Evolutionary conservation across 2,329 filamentous ascomycete genomes (phyloP), one percentile per base, ranked within the genome.

Genomic region (Cercospora citrullina): DNA sequence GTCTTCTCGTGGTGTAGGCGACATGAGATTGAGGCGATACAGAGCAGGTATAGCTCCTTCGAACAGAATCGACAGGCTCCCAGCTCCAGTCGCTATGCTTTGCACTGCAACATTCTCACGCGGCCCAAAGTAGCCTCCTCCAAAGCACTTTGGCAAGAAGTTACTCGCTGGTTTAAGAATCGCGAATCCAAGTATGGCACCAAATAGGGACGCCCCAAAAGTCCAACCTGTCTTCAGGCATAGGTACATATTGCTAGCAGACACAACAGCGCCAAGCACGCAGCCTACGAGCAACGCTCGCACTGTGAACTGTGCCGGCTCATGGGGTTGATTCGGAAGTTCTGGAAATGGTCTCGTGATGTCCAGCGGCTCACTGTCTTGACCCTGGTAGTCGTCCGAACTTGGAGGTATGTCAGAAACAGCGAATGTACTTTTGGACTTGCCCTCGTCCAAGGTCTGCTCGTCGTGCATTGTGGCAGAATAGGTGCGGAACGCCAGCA

Each of bases 181-280:
- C n/a, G 73, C 86, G 68, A 86, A 88, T 55, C 86, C 87, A 71
- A 87, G 85, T 72, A 88, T 87, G 60, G 86, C 51, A n/a, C 66
- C 68, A 42, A 72, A 73, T 2, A 74, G 55, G 16, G 63, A 69
- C 26, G 81, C 83, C 58, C 75, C 74, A 67, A 81, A 80, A 21
- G 79, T 80, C 78, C 78, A 80, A 26, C 80, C 80, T 23, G 80
- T 80, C 75, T 81, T 81, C 42, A 80, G 76, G 80, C 86, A 86
- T 23, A 89, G 82, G 71, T 89, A 88, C 42, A 89, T 81, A 73
- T 88, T 88, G 69, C 84, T 87, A 9, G 85, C 86, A 72, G 87
- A 87, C 69, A 88, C 85, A 10, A 89, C 80, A 12, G 83, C 85
- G 33, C 87, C 87, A 18, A 87, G 81, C 60, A 84, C 73, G 66